Evolutionary conservation across 805 yeast genomes (phyloP).

Genomic region (Zygotorulaspora florentina): DNA sequence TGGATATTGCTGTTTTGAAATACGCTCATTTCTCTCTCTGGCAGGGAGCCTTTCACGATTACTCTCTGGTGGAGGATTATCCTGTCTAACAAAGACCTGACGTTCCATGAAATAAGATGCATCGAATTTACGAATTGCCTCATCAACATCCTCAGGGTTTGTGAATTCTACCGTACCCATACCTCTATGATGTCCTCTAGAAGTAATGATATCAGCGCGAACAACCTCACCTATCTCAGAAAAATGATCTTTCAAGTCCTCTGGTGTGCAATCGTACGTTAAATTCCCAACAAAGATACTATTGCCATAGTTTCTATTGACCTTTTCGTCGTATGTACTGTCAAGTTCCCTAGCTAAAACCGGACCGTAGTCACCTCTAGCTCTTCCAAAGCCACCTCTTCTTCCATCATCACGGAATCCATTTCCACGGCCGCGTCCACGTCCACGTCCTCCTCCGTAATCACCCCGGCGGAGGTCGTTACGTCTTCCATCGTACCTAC

Average conservation of each 20-base stretch:
- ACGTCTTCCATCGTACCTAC: slow-evolving; percentile 35
- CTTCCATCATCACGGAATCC: slow-evolving; percentile 24
- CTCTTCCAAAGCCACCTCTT: slow-evolving; percentile 21
- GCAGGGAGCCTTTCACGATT: slow-evolving; percentile 22
- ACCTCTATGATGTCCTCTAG: slow-evolving; percentile 75
- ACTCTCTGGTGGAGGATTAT: slow-evolving; percentile 69
- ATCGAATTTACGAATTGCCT: slow-evolving; percentile 66
- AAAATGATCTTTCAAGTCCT: slow-evolving; percentile 56
- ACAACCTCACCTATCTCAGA: slow-evolving; percentile 56
- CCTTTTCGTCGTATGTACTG: slow-evolving; percentile 35
- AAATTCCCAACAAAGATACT: slow-evolving; percentile 69
- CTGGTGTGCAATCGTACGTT: slow-evolving; percentile 57
- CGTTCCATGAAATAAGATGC: slow-evolving; percentile 64
- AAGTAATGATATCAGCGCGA: slow-evolving; percentile 74
- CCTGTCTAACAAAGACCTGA: slow-evolving; percentile 81
- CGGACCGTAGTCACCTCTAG: slow-evolving; percentile 19
- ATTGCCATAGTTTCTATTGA: slow-evolving; percentile 56
- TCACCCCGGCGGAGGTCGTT: slow-evolving; percentile 34
- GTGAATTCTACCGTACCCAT: slow-evolving; percentile 87
- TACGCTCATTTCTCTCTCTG: slow-evolving; percentile 14
- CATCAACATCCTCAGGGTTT: slow-evolving; percentile 57
- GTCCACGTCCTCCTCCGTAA: slow-evolving; percentile 28
- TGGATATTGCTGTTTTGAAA: slow-evolving; percentile 36
- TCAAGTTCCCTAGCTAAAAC: slow-evolving; percentile 16
- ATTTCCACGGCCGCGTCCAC: slow-evolving; percentile 12